Base-by-base conservation (phyloP, 345 rosid species). In the Laguncularia racemosa region DNA sequence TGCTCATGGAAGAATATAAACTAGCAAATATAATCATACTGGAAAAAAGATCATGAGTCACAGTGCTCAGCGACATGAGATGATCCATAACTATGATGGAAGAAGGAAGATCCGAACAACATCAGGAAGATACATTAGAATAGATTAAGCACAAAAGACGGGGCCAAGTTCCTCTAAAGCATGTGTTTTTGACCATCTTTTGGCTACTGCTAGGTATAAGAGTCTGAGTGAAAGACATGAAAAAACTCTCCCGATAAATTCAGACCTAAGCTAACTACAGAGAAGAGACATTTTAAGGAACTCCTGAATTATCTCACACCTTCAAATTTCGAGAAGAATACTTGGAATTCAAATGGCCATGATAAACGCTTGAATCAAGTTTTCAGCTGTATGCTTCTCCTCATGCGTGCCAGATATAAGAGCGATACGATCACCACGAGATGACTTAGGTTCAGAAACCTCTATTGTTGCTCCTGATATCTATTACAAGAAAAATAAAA, bases 391-490 rank as follows among this genome's bases (percentile, higher is more conserved):
- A 64, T 77, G 88, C 78, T 74, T 89, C 82, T 89, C 95, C 77
- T 93, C 96, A 33, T 83, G 80, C 26, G 96, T 87, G 71, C 99
- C 99, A 48, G 92, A 77, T 70, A 93, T 67, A 60, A 75, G 80
- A 70, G 99, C 99, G 57, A 87, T 62, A 26, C 90, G 95, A 67
- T 81, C 96, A 17, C 96, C 97, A 33, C 81, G 84, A 19, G 80
- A 76, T 60, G 85, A 73, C 62, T 84, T 85, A 63, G 95, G 78
- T 60, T 89, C 95, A 63, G 96, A 87, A 58, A 93, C 77, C 72
- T 87, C 99, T 73, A 93, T 70, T 74, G 76, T 68, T 53, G 99
- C 99, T 77, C 99, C 99, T n/a, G 99, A 93, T 73, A 93, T 85
- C 99, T 93, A 88, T 70, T 71, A 81, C 33, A 50, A 28, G 63